Base-by-base conservation (phyloP, 352 stramenopile species). In the Aphanomyces euteiches region DNA sequence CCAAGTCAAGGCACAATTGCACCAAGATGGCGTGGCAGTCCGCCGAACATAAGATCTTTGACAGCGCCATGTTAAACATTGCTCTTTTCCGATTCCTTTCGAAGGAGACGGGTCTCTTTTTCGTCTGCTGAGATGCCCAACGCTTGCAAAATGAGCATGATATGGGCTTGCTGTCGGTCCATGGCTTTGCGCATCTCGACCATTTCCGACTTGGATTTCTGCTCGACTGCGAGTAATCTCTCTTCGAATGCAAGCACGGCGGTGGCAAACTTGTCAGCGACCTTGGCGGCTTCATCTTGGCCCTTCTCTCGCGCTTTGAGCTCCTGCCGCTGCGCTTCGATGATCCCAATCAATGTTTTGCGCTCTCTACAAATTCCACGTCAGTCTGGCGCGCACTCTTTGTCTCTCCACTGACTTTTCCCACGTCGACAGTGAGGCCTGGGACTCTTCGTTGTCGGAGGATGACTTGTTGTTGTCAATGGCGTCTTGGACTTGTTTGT, bases 1-100 rank as follows among this genome's bases (percentile, higher is more conserved):
- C 40, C 82, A 96, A 21, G 96, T 99, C 37, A 99, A 99, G 84
- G 77, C 79, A 40, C 80, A 95, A 65, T 87, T 99, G 75, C 75
- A 75, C 47, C 77, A 81, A 8, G 79, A 90, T 67, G 77, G 75
- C 3, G 88, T 96, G 48, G 83, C 76, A 53, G 88, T 93, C 47
- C 85, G 90, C 36, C 10, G 36, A 17, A 28, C 28, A 28, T 28
- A 28, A 28, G 28, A 28, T 28, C 28, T 28, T 28, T 28, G 28
- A 28, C 28, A 28, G 28, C 2, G 28, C 28, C 28, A 28, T 73
- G 66, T 70, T 36, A 48, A 12, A 41, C 17, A 8, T 41, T 65
- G 38, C 57, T 47, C 36, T 65, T 65, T 48, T 61, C 54, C 12
- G 39, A 61, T 37, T 61, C 54, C 3, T 61, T 61, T 37, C 54